Base-by-base conservation (phyloP, 345 rosid species). In the Bruguiera sexangula region DNA sequence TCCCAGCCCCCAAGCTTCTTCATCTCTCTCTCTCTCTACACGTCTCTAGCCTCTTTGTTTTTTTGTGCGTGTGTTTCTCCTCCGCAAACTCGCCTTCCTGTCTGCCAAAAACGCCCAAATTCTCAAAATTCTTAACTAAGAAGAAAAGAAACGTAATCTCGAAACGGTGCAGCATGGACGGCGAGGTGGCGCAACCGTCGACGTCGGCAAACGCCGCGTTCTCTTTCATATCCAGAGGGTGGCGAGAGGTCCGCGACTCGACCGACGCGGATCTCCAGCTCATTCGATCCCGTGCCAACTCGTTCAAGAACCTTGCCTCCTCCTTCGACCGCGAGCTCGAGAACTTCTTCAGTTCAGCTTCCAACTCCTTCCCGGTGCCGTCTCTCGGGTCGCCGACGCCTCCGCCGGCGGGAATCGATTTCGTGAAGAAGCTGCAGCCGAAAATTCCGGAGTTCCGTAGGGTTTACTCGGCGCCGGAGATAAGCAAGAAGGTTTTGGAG, bases 201-300 rank as follows among this genome's bases (percentile, higher is more conserved):
- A 10, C 73, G n/a, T 67, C 84, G 11, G 76, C 87, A 39, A 86
- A 68, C 67, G 90, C 60, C 13, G 70, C 97, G 56, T 88, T 95
- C 67, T 88, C 97, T 16, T 85, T 91, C 70, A 67, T 94, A 1
- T 88, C 97, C 15, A 88, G 79, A 79, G 93, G 99, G 31, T 95
- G 93, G 97, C 81, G 90, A 29, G 99, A 92, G 76, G 99, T 95
- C 53, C 83, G 89, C 3, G 88, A 92, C 76, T 95, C 97, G 15
- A 96, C 99, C 4, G 97, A 86, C 78, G 99, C 97, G 62, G 97
- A 95, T 78, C 75, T 95, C 72, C 96, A 85, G 76, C 76, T 92
- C 72, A 90, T 95, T 85, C 79, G 83, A 22, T 80, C 90, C 69
- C 86, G 99, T 64, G 99, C 99, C 65, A 92, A 86, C 56, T 86